These are phyloP conservation scores for Agrocybe praecox DNA, from an alignment of 768 basidiomycete genomes.

Conservation along the genomic window DNA sequence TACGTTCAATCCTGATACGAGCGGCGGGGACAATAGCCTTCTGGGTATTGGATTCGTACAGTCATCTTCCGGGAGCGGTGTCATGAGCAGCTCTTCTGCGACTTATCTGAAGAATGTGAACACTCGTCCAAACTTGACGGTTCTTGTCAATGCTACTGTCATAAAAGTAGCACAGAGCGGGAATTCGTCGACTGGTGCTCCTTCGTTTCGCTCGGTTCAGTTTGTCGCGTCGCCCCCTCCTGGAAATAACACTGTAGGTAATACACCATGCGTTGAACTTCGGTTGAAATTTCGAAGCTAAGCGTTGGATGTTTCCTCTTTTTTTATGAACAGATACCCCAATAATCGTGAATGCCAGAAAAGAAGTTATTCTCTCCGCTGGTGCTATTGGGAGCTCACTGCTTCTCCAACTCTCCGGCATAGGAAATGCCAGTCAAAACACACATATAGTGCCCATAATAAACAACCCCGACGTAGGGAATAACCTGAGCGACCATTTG, in stretches of 20 bases:
- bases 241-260: constrained; percentile 1
- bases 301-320: background rate
- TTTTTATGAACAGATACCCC: background rate
- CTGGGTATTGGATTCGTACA: constrained; percentile 37
- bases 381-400: constrained; percentile 21
- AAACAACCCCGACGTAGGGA: constrained; percentile 21
- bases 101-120: constrained; percentile 30
- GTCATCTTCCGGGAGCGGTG: constrained; percentile 28
- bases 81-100: constrained; percentile 36
- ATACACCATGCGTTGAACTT: too few relatives aligned
- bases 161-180: constrained; percentile 16
- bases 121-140: constrained; percentile 32
- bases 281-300: background rate
- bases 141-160: constrained; percentile 33
- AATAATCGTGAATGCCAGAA: constrained; percentile 13
- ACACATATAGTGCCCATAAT: constrained; percentile 12
- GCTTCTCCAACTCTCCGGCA: constrained; percentile 23
- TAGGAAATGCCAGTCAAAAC: constrained; percentile 15
- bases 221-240: background rate
- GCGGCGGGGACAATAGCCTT: constrained; percentile 26
- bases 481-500: constrained; percentile 22
- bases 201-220: constrained; percentile 9
- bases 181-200: constrained; percentile 5
- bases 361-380: constrained; percentile 24
- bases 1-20: constrained; percentile 34